These are phyloP conservation scores for Plasmodium coatneyi DNA, from an alignment of 169 alveolate genomes.

Conservation along the genomic window DNA sequence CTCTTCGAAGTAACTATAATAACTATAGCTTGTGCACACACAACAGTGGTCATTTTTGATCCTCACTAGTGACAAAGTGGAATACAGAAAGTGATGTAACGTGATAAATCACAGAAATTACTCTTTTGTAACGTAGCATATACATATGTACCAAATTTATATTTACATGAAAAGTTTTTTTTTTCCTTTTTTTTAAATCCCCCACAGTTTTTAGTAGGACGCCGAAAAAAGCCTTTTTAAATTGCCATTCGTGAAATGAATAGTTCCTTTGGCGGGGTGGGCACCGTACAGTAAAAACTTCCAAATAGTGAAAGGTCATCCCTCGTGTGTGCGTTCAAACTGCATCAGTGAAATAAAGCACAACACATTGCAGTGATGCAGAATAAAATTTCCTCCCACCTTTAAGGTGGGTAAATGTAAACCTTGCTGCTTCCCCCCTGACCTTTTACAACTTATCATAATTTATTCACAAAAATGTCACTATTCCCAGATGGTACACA, in stretches of 20 bases:
- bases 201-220: neutral
- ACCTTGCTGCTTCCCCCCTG: neutral
- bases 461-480: neutral
- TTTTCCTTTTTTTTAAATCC: neutral
- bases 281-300: neutral
- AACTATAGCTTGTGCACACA: neutral
- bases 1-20: neutral
- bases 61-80: neutral
- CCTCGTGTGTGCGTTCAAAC: neutral
- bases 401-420: neutral
- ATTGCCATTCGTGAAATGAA: neutral
- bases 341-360: neutral
- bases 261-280: neutral
- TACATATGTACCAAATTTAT: neutral
- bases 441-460: neutral
- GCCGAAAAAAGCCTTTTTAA: neutral
- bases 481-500: neutral
- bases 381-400: neutral
- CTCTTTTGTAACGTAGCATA: neutral
- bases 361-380: neutral
- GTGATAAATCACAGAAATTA: neutral
- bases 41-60: neutral
- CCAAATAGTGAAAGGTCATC: neutral
- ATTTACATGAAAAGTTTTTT: neutral
- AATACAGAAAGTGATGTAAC: neutral